phyloP scores from a whole-genome alignment of 1,139 yeast genomes.

The Magnusiomyces suaveolens region DNA sequence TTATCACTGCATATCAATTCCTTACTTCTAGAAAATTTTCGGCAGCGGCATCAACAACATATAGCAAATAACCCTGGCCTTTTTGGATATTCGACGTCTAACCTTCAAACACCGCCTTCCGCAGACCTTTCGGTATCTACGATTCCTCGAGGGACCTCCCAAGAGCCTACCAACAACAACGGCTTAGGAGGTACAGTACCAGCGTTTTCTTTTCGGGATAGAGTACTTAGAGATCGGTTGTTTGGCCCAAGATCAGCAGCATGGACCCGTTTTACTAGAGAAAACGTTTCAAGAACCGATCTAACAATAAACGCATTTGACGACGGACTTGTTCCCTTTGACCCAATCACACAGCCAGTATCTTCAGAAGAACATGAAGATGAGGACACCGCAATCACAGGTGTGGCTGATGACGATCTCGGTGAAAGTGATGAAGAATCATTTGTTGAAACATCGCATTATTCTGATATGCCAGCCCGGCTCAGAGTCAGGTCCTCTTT shows the following conservation, averaged over 20 bases:
- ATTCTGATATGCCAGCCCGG: not conserved
- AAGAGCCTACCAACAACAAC: too few relatives aligned
- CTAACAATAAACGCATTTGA: not conserved
- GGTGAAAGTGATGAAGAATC: not conserved
- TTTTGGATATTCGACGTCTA: too few relatives aligned
- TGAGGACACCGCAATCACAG: not conserved
- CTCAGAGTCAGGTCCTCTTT: not conserved
- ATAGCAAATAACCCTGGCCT: not conserved
- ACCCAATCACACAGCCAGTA: not conserved
- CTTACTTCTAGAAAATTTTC: not conserved
- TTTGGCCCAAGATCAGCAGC: not conserved
- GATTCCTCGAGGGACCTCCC: too few relatives aligned
- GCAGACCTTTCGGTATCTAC: too few relatives aligned
- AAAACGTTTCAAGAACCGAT: not conserved
- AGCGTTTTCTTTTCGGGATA: not conserved
- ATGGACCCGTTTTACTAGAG: not conserved
- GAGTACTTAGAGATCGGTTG: not conserved
- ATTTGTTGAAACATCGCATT: not conserved
- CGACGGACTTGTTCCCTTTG: not conserved
- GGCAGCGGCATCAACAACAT: not conserved
- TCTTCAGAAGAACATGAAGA: not conserved
- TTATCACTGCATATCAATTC: not conserved
- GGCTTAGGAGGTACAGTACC: not conserved
- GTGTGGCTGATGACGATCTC: not conserved
- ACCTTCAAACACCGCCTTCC: too few relatives aligned